These are phyloP conservation scores for Aspergillus terreus DNA, from an alignment of 2,329 filamentous ascomycete species.

Conservation along the genomic window DNA sequence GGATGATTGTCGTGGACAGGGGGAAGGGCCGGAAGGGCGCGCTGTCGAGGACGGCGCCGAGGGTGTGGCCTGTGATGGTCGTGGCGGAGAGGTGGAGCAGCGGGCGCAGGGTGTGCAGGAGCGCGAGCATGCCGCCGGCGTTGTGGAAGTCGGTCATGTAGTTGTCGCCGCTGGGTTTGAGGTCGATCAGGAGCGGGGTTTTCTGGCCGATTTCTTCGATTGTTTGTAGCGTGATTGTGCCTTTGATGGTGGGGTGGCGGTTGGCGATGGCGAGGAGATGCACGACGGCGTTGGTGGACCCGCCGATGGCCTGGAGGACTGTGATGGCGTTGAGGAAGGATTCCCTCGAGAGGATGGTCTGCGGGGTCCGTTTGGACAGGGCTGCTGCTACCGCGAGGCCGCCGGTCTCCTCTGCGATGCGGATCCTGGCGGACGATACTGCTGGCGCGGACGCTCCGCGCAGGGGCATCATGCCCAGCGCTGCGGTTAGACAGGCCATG, in stretches of 20 bases:
- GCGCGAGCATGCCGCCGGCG: constrained; percentile 49
- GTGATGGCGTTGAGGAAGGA: constrained; percentile 53
- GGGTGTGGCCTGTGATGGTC: constrained; percentile 47
- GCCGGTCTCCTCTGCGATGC: constrained; percentile 55
- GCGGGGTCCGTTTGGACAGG: constrained; percentile 37
- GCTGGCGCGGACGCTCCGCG: constrained; percentile 52
- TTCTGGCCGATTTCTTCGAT: constrained; percentile 48
- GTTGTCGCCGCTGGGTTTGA: constrained; percentile 53
- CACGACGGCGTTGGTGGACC: constrained; percentile 54
- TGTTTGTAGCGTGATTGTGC: constrained; percentile 43
- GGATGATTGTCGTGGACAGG: constrained; percentile 42
- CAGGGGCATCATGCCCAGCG: constrained; percentile 52
- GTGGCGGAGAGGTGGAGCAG: constrained; percentile 45
- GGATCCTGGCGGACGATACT: constrained; percentile 49
- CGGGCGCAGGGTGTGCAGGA: constrained; percentile 46
- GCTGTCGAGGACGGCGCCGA: constrained; percentile 44
- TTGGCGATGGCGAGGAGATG: constrained; percentile 55
- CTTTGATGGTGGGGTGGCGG: constrained; percentile 46
- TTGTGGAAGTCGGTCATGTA: constrained; percentile 56
- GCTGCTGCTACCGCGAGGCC: constrained; percentile 46
- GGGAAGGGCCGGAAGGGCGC: constrained; percentile 41
- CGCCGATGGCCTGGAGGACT: constrained; percentile 54
- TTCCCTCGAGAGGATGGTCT: constrained; percentile 43
- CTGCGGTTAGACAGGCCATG: constrained; percentile 54
- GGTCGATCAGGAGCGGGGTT: constrained; percentile 47